These are phyloP conservation scores for Vachellia pachyceras DNA, from an alignment of 306 rosid species.

Conservation along the genomic window DNA sequence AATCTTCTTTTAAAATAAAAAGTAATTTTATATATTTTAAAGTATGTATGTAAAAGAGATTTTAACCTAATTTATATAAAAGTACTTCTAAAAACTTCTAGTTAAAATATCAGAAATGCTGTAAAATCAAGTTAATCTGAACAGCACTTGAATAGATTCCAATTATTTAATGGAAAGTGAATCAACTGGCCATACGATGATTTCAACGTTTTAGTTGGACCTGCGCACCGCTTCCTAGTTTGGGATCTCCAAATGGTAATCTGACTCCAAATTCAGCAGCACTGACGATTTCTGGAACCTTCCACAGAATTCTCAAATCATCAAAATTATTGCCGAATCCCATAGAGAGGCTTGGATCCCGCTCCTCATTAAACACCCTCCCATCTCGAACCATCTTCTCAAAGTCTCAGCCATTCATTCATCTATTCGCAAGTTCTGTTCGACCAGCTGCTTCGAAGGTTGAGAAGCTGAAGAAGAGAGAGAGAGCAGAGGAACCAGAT, in stretches of 20 bases:
- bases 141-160: background rate
- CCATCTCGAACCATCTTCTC: background rate
- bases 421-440: background rate
- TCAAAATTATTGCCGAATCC: slow-evolving; percentile 8
- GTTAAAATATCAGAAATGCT: no score
- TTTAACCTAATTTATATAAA: no score
- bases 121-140: no score
- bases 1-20: no score
- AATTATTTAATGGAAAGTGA: background rate
- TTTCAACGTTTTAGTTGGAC: background rate
- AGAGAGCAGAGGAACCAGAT: slow-evolving; percentile 36
- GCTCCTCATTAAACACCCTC: background rate
- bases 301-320: slow-evolving; percentile 41
- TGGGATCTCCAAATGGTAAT: background rate
- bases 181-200: no score
- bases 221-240: background rate
- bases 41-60: no score
- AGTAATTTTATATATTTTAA: background rate
- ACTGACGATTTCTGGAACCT: slow-evolving; percentile 47
- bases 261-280: background rate
- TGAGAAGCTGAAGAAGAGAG: slow-evolving; percentile 40
- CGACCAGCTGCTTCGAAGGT: background rate
- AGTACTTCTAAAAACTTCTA: no score
- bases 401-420: background rate
- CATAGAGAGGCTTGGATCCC: slow-evolving; percentile 3